Evolutionary conservation across 192 early-diverging fungal genomes (phyloP).

Genomic region (Dissophora globulifera): DNA sequence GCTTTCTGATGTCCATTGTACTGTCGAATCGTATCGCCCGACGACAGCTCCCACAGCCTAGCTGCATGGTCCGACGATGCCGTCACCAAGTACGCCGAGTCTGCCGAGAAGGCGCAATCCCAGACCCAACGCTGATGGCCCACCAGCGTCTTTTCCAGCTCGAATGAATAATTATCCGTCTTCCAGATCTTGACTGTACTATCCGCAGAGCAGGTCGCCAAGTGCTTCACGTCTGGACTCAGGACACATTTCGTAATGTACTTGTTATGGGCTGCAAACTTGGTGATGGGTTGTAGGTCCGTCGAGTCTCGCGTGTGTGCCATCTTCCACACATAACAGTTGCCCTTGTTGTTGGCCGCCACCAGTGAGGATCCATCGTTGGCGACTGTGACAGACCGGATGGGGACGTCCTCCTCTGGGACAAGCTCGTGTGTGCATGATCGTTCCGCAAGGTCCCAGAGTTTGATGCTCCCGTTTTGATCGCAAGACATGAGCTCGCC

Average conservation of each 20-base stretch:
- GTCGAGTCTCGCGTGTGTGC: conserved; percentile 66
- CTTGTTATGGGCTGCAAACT: conserved; percentile 81
- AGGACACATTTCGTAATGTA: conserved; percentile 87
- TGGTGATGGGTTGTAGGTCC: conserved; percentile 74
- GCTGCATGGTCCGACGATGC: conserved; percentile 89
- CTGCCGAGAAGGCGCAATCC: conserved; percentile 92
- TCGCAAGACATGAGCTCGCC: conserved; percentile 86
- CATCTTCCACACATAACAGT: conserved; percentile 77
- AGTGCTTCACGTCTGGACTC: conserved; percentile 82
- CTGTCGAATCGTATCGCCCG: conserved; percentile 83
- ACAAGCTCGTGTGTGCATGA: conserved; percentile 72
- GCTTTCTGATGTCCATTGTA: conserved; percentile 94
- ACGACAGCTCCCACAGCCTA: conserved; percentile 81
- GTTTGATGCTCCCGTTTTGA: conserved; percentile 77
- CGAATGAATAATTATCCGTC: conserved; percentile 68
- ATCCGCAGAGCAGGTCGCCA: conserved; percentile 90
- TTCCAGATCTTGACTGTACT: conserved; percentile 89
- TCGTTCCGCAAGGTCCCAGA: conserved; percentile 76
- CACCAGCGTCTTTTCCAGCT: conserved; percentile 77
- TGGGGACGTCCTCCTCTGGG: conserved; percentile 82
- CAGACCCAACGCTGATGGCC: conserved; percentile 93
- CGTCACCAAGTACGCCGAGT: conserved; percentile 92
- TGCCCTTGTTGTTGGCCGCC: conserved; percentile 87
- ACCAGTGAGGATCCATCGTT: conserved; percentile 83
- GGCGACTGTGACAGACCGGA: conserved; percentile 84